phyloP scores from a whole-genome alignment of 352 stramenopile genomes.

The Pythium guiyangense region DNA sequence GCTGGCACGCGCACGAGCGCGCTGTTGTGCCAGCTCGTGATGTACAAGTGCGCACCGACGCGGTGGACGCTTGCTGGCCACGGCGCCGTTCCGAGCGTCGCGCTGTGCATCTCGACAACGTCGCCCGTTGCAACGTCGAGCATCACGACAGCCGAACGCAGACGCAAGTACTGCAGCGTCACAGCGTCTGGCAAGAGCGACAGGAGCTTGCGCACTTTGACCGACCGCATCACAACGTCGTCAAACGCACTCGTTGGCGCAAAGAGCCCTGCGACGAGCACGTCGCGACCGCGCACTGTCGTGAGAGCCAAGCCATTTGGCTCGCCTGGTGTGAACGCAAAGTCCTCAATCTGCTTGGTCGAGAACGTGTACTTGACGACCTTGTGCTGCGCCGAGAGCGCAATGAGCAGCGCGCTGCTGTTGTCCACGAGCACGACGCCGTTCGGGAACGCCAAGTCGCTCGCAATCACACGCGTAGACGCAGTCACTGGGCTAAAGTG shows the following conservation, averaged over 20 bases:
- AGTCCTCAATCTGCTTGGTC: constrained; percentile 42
- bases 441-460: constrained; percentile 40
- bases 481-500: constrained; percentile 33
- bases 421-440: constrained; percentile 39
- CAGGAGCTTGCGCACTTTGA: constrained; percentile 56
- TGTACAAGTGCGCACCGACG: constrained; percentile 51
- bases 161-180: constrained; percentile 24
- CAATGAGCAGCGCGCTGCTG: constrained; percentile 32
- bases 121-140: constrained; percentile 43
- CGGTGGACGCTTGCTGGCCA: constrained; percentile 34
- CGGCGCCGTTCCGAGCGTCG: constrained; percentile 28
- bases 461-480: constrained; percentile 21
- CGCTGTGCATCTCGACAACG: constrained; percentile 39
- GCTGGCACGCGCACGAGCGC: constrained; percentile 42
- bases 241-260: constrained; percentile 13
- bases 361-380: constrained; percentile 43
- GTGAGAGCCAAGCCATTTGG: constrained; percentile 49
- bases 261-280: constrained; percentile 45
- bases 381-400: constrained; percentile 52
- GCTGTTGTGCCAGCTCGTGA: constrained; percentile 38
- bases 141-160: constrained; percentile 33
- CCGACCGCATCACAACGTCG: constrained; percentile 14
- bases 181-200: constrained; percentile 37
- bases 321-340: constrained; percentile 50
- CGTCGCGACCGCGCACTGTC: constrained; percentile 19